Percentiles rank a stretch among this genome's conserved stretches.
Evolutionary conservation across 2,329 filamentous ascomycete genomes (phyloP).

Genomic region (Fusarium sp.): DNA sequence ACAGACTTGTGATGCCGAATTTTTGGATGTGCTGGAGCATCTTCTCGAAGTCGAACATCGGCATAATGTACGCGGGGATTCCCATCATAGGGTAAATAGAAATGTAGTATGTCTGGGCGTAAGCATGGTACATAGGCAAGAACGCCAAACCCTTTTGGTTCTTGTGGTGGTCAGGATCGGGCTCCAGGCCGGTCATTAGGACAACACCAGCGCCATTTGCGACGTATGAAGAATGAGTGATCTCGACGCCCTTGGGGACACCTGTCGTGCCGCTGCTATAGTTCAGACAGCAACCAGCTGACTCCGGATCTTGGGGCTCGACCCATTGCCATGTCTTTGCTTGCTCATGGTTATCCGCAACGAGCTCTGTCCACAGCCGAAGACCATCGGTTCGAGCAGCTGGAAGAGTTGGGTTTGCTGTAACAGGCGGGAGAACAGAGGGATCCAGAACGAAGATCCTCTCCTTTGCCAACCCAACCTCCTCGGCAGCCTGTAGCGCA

Average conservation of each 20-base stretch:
- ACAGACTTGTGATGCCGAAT: constrained; percentile 73
- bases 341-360: constrained; percentile 57
- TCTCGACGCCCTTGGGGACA: constrained; percentile 83
- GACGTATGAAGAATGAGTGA: constrained; percentile 79
- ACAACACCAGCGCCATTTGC: constrained; percentile 74
- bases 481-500: constrained; percentile 72
- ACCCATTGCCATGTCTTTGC: constrained; percentile 69
- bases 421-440: constrained; percentile 44
- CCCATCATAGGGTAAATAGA: constrained; percentile 65
- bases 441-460: constrained; percentile 77
- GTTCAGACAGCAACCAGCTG: constrained; percentile 75
- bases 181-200: constrained; percentile 52
- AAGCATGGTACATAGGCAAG: constrained; percentile 81
- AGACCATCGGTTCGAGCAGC: neutral
- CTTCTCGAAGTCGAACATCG: constrained; percentile 77
- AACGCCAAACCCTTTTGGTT: constrained; percentile 67
- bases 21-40: constrained; percentile 75
- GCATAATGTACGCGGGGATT: constrained; percentile 80
- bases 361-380: constrained; percentile 71
- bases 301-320: constrained; percentile 60
- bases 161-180: constrained; percentile 56
- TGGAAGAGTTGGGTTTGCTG: constrained; percentile 44
- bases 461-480: constrained; percentile 63
- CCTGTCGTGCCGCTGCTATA: constrained; percentile 84
- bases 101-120: constrained; percentile 76